Percentiles rank a stretch among this genome's conserved stretches.
phyloP scores from a whole-genome alignment of 352 stramenopile species.

The Phytophthora pini region DNA sequence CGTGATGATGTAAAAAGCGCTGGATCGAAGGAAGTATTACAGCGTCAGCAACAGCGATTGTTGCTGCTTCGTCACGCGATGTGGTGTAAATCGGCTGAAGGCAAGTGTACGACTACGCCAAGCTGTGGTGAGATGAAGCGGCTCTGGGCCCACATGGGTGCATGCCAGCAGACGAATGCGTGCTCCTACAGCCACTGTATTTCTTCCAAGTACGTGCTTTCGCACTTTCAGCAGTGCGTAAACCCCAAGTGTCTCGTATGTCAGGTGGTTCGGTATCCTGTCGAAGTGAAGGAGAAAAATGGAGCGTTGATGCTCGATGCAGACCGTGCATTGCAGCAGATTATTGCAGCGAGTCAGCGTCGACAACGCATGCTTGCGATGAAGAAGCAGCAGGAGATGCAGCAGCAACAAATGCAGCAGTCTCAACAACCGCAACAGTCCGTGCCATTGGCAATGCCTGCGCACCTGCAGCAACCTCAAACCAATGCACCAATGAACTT shows the following conservation, averaged over 20 bases:
- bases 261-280: constrained; percentile 96
- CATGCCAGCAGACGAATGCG: constrained; percentile 96
- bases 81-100: constrained; percentile 97
- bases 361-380: constrained; percentile 58
- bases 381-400: constrained; percentile 47
- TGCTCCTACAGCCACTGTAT: constrained; percentile 98
- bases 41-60: constrained; percentile 98
- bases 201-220: constrained; percentile 98
- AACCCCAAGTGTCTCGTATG: constrained; percentile 98
- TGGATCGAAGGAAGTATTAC: constrained; percentile 94
- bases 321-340: constrained; percentile 78
- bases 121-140: constrained; percentile 98
- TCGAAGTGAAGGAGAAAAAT: constrained; percentile 94
- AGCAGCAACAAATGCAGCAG: constrained; percentile 42
- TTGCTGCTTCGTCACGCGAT: constrained; percentile 97
- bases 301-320: constrained; percentile 85
- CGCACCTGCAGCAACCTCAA: constrained; percentile 39
- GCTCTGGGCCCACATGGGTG: constrained; percentile 98
- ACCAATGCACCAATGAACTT: constrained; percentile 25
- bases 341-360: constrained; percentile 73
- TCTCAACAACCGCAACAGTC: constrained; percentile 20
- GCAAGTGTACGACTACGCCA: constrained; percentile 93
- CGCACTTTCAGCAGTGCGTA: constrained; percentile 99
- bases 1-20: constrained; percentile 73
- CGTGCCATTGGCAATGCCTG: constrained; percentile 34